These are phyloP conservation scores for Chlorophyllum brunneum DNA, from an alignment of 768 basidiomycete species.

Conservation along the genomic window DNA sequence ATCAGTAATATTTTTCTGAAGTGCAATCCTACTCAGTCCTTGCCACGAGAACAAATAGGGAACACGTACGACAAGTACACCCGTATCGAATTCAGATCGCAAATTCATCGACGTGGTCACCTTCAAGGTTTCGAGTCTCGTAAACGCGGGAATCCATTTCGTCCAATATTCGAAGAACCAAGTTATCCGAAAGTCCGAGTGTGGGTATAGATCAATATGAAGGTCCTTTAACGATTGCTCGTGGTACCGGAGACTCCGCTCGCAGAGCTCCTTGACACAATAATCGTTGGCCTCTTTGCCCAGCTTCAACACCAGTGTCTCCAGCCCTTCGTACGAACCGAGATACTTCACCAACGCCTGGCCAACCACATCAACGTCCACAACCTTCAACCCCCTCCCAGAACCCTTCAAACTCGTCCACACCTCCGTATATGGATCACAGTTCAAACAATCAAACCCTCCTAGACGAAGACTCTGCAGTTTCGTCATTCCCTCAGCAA, in stretches of 20 bases:
- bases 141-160: conserved; percentile 2
- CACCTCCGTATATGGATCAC: background rate
- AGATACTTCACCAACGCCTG: conserved; percentile 3
- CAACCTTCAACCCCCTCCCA: background rate
- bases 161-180: conserved; percentile 9
- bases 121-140: background rate
- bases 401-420: background rate
- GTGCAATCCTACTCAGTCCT: background rate
- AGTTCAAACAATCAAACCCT: conserved; percentile 1
- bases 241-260: background rate
- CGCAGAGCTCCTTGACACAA: background rate
- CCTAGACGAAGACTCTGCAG: background rate
- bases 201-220: background rate
- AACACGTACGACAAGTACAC: background rate
- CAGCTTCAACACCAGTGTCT: background rate
- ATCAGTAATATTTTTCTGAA: background rate
- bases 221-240: background rate
- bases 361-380: conserved; percentile 3
- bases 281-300: background rate
- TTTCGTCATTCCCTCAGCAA: background rate
- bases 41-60: background rate
- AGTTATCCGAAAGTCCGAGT: background rate
- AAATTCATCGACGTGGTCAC: conserved; percentile 4
- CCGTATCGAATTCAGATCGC: background rate
- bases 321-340: conserved; percentile 1